A percentile compares a stretch with the other conserved stretches of the same genome.
Conservation (phyloP, 768 basidiomycete species). For the Kwoniella dendrophila region DNA sequence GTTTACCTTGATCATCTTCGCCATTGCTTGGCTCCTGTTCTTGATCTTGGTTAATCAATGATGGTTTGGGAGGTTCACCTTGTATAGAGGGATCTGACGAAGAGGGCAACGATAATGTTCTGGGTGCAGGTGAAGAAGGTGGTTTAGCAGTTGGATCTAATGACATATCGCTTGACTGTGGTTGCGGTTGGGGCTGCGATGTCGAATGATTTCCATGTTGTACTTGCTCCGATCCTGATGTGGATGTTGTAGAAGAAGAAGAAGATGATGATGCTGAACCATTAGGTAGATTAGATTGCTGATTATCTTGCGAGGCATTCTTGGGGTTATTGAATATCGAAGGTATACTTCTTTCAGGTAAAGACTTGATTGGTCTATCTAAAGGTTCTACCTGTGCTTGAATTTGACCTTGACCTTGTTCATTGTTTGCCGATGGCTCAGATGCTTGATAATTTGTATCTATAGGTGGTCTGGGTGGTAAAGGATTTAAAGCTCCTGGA, state of each 20-base stretch:
- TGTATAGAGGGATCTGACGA: conserved; percentile 57
- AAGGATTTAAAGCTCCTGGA: conserved; percentile 93
- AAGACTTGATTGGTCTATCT: conserved; percentile 37
- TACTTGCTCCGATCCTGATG: not conserved
- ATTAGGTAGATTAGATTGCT: not conserved
- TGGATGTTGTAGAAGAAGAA: not conserved
- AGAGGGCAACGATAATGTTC: conserved; percentile 25
- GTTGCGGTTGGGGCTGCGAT: not conserved
- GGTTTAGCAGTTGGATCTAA: conserved; percentile 32
- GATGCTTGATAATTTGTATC: conserved; percentile 13
- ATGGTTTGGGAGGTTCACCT: not conserved
- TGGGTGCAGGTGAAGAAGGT: conserved; percentile 40
- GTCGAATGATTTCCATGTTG: not conserved
- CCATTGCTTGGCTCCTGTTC: conserved; percentile 14
- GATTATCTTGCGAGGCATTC: not conserved
- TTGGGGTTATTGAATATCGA: conserved; percentile 9
- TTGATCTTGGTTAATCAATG: not conserved
- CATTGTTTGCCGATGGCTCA: not conserved
- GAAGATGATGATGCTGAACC: not conserved
- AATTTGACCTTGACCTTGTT: conserved; percentile 11
- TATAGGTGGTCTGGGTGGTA: conserved; percentile 74
- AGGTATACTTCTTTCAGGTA: conserved; percentile 37
- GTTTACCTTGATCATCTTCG: conserved; percentile 59
- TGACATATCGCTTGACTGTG: conserved; percentile 17
- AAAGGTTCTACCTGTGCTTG: conserved; percentile 1